A percentile compares a stretch with the other conserved stretches of the same genome.
phyloP scores from a whole-genome alignment of 1,139 yeast species.

The Yamadazyma aaseri region DNA sequence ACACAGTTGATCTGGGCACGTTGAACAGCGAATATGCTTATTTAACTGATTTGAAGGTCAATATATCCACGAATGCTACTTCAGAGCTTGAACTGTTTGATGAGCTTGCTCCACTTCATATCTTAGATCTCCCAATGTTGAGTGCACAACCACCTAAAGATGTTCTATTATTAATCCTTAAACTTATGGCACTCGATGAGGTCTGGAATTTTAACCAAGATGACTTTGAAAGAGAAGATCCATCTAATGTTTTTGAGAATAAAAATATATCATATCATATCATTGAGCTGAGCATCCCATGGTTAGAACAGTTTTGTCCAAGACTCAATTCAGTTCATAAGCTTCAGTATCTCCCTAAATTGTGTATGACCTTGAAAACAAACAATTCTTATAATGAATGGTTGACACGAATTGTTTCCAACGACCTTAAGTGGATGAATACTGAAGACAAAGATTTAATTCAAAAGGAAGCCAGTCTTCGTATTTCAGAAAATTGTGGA shows the following conservation, averaged over 20 bases:
- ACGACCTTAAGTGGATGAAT: constrained; percentile 51
- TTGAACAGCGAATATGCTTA: too few relatives aligned
- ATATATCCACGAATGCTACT: too few relatives aligned
- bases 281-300: constrained; percentile 28
- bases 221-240: constrained; percentile 4
- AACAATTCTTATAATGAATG: constrained; percentile 47
- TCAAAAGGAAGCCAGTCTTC: constrained; percentile 53
- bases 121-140: constrained; percentile 65
- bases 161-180: constrained; percentile 46
- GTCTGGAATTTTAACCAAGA: constrained; percentile 53
- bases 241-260: constrained; percentile 15
- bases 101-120: constrained; percentile 43
- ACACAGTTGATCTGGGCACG: too few relatives aligned
- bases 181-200: constrained; percentile 50
- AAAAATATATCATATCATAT: constrained; percentile 20
- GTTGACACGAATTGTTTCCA: constrained; percentile 64
- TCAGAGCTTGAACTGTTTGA: constrained; percentile 3
- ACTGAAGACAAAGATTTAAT: constrained; percentile 41
- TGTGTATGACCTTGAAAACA: constrained; percentile 25
- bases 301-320: constrained; percentile 42
- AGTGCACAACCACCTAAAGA: constrained; percentile 47
- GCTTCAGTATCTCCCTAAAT: constrained; percentile 26
- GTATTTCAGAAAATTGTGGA: constrained; percentile 84
- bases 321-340: constrained; percentile 25
- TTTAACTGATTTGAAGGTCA: too few relatives aligned